phyloP scores from a whole-genome alignment of 2,329 filamentous ascomycete species.

The Ascomycota sp. region DNA sequence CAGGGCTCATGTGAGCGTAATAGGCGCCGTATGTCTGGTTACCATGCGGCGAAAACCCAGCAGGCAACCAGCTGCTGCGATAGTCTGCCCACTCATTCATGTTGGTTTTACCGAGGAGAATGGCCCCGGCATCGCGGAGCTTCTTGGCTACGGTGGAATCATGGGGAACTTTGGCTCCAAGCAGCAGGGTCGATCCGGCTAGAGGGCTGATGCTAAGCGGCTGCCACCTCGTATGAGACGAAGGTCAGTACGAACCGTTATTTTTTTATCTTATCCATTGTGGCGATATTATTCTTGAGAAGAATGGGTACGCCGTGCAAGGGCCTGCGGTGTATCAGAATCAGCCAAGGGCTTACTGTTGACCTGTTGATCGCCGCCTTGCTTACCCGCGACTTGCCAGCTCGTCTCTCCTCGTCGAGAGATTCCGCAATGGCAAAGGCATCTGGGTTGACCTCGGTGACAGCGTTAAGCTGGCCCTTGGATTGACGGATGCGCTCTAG shows the following conservation, averaged over 20 bases:
- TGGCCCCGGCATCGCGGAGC: slow-evolving; percentile 34
- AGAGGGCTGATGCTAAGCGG: background rate
- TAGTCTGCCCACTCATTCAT: slow-evolving; percentile 44
- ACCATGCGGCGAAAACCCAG: slow-evolving; percentile 41
- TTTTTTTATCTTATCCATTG: slow-evolving; percentile 38
- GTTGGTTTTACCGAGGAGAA: slow-evolving; percentile 45
- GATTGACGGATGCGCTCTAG: slow-evolving; percentile 8
- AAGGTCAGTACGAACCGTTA: slow-evolving; percentile 8
- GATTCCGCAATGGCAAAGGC: slow-evolving; percentile 11
- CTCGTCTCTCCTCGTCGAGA: slow-evolving; percentile 13
- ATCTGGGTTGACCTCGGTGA: slow-evolving; percentile 16
- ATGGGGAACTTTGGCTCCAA: slow-evolving; percentile 30
- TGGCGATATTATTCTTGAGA: slow-evolving; percentile 47
- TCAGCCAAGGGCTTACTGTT: background rate
- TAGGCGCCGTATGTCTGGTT: slow-evolving; percentile 43
- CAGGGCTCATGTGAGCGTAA: slow-evolving; percentile 37
- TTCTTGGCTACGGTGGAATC: slow-evolving; percentile 38
- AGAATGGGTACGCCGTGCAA: slow-evolving; percentile 44
- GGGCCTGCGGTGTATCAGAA: slow-evolving; percentile 10
- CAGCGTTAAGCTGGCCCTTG: slow-evolving; percentile 8
- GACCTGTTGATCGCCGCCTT: background rate
- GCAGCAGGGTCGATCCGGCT: slow-evolving; percentile 35
- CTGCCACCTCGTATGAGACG: background rate
- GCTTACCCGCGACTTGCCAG: slow-evolving; percentile 6
- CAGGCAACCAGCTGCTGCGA: slow-evolving; percentile 9